Base-by-base conservation (phyloP, 2,329 filamentous ascomycete genomes). In the Monilinia polystroma region DNA sequence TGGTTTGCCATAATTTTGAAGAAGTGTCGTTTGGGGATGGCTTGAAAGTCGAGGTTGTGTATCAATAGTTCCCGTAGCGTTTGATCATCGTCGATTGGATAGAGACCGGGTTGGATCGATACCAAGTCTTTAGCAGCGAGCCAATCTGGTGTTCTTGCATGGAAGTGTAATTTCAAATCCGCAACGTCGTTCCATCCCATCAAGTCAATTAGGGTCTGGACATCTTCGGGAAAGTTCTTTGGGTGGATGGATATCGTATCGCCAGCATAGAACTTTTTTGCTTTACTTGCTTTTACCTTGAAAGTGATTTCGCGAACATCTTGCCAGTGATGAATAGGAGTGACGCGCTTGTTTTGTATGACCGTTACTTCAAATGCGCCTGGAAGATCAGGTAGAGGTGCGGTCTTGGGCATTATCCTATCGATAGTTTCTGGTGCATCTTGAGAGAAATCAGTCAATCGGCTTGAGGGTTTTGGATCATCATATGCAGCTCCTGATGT, bases 21-120 rank as follows among this genome's bases (percentile, higher is more conserved):
- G 80, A 99, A 97, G 2, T 87, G 90, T 51, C 95, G 89, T 3
- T 91, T 89, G 0, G 95, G 95, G 57, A 98, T 94, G 3, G 92
- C 89, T 67, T 90, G 93, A 71, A 99, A 90, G 77, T 99, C 95
- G 23, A 98, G 83, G 72, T 93, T 91, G 75, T 96, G 88, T 3
- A 87, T 88, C 6, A 99, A 81, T 0, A 99, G 84, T 53, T 85
- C 82, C 38, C 94, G 87, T 1, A 98, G 78, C 0, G 93, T 64
- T 51, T 51, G 45, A 83, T 73, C 49, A 70, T 67, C 70, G 70
- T 52, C 4, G 3, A 70, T 23, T 8, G 76, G 76, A 74, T 75
- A 64, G 67, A 74, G 70, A 68, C 72, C 75, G 74, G 67, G 78
- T 68, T 4, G 68, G 79, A n/a, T 6, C 10, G 38, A 38, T 78